These are phyloP conservation scores for Mycena floridula DNA, from an alignment of 768 basidiomycete genomes.

Conservation along the genomic window DNA sequence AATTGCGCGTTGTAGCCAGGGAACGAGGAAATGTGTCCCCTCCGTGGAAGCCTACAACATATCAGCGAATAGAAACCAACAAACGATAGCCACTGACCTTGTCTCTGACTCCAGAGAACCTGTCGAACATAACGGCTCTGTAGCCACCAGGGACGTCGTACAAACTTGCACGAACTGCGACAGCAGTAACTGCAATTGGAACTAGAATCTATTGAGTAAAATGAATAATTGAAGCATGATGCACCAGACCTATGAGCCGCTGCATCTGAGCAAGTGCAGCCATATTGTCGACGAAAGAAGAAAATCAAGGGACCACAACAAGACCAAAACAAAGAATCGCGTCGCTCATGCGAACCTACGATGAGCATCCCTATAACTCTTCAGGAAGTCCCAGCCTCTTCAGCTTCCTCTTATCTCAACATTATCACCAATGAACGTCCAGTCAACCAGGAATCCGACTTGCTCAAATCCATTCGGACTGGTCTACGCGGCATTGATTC, in stretches of 20 bases:
- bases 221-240: too few relatives aligned
- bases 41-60: conserved; percentile 84
- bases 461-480: conserved; percentile 53
- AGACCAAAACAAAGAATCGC: too few relatives aligned
- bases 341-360: too few relatives aligned
- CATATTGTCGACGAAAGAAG: too few relatives aligned
- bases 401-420: background rate
- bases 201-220: too few relatives aligned
- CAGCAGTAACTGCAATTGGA: conserved; percentile 41
- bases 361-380: conserved; percentile 12
- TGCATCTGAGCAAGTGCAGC: too few relatives aligned
- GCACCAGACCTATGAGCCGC: too few relatives aligned
- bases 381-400: background rate
- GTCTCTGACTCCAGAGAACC: conserved; percentile 87
- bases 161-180: conserved; percentile 42
- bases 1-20: conserved; percentile 94
- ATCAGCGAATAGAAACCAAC: too few relatives aligned
- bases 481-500: conserved; percentile 53
- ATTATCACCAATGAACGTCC: background rate
- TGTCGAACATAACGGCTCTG: conserved; percentile 96
- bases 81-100: conserved; percentile 49
- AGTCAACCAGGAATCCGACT: conserved; percentile 21
- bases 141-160: conserved; percentile 86
- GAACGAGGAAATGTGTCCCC: conserved; percentile 94
- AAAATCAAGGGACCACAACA: too few relatives aligned